These are phyloP conservation scores for Naganishia vishniacii DNA, from an alignment of 768 basidiomycete species.

Conservation along the genomic window DNA sequence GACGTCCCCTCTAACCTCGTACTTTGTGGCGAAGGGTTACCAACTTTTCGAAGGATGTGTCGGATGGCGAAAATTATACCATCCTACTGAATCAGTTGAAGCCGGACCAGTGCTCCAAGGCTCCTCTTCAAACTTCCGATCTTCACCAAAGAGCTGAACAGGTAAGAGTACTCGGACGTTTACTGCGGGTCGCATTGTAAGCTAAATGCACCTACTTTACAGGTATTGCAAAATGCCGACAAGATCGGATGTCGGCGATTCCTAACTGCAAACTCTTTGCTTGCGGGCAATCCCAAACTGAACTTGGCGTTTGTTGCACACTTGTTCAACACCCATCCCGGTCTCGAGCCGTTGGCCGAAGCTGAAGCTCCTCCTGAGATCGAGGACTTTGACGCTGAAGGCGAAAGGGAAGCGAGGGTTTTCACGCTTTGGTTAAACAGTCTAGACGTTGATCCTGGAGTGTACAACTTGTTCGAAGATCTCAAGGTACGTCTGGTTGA, in stretches of 20 bases:
- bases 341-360: conserved; percentile 88
- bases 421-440: conserved; percentile 99
- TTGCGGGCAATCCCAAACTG: conserved; percentile 90
- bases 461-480: conserved; percentile 95
- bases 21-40: conserved; percentile 60
- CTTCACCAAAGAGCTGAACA: conserved; percentile 80
- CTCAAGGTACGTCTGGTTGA: conserved; percentile 56
- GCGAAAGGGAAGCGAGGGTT: conserved; percentile 93
- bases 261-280: conserved; percentile 81
- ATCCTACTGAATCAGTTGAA: conserved; percentile 91
- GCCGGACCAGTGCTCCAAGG: conserved; percentile 83
- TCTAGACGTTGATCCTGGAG: conserved; percentile 88
- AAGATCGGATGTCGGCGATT: conserved; percentile 92
- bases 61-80: conserved; percentile 95
- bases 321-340: conserved; percentile 95
- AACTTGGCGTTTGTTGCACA: conserved; percentile 95
- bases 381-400: conserved; percentile 98
- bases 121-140: conserved; percentile 80
- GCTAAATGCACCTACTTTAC: neutral
- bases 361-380: conserved; percentile 81
- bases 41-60: conserved; percentile 97
- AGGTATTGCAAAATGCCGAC: conserved; percentile 89
- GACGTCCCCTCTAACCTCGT: neutral
- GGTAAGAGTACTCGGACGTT: neutral
- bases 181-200: neutral